A percentile compares a stretch with the other conserved stretches of the same genome.
Conservation (phyloP, 192 early-diverging fungal species). For the Mortierella hygrophila region DNA sequence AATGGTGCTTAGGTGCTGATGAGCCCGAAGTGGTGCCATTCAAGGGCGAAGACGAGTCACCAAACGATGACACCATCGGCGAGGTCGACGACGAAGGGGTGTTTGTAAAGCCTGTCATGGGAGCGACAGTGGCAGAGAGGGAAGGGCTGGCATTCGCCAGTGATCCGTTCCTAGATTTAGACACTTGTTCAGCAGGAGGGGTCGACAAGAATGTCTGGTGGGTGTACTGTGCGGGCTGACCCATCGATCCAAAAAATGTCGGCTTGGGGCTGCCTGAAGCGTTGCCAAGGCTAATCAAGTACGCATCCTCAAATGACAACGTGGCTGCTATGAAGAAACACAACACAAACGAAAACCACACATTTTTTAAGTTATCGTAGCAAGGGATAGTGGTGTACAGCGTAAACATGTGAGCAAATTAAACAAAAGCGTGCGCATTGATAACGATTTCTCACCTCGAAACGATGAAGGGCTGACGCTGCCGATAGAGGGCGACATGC, state of each 20-base stretch:
- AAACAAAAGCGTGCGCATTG: neutral
- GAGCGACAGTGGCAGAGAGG: neutral
- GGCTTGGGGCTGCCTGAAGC: constrained; percentile 45
- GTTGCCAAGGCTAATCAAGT: constrained; percentile 58
- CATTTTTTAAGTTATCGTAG: neutral
- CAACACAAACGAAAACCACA: neutral
- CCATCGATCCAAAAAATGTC: constrained; percentile 25
- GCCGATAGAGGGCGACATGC: constrained; percentile 43
- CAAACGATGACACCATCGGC: constrained; percentile 22
- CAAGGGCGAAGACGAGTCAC: constrained; percentile 16
- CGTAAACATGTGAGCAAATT: neutral
- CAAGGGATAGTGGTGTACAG: neutral
- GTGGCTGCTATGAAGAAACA: constrained; percentile 27
- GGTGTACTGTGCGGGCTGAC: constrained; percentile 13
- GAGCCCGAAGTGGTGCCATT: neutral
- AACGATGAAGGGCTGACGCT: constrained; percentile 44
- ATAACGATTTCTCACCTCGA: constrained; percentile 30
- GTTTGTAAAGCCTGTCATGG: constrained; percentile 6
- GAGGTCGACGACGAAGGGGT: constrained; percentile 30
- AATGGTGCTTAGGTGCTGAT: neutral
- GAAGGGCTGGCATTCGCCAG: constrained; percentile 30
- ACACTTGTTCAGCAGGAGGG: constrained; percentile 11
- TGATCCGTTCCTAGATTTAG: constrained; percentile 16
- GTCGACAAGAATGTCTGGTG: constrained; percentile 45
- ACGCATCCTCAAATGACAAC: constrained; percentile 73